Conservation (phyloP, 345 rosid species). For the Mangifera indica region DNA sequence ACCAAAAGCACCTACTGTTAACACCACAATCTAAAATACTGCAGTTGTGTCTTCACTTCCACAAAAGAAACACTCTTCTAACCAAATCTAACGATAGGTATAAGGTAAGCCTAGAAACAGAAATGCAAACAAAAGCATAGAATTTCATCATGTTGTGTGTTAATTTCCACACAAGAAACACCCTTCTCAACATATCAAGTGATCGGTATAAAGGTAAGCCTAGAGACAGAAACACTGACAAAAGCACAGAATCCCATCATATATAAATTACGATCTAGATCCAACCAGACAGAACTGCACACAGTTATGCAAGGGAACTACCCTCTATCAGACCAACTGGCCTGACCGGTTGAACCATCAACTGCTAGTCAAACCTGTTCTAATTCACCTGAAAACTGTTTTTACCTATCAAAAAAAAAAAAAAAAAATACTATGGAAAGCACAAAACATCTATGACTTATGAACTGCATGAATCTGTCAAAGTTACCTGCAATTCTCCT, state of each 20-base stretch:
- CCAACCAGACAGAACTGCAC: neutral
- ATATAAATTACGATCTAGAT: neutral
- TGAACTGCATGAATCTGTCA: neutral
- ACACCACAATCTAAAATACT: neutral
- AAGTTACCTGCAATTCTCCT: constrained; percentile 95
- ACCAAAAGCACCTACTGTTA: neutral
- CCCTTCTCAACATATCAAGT: neutral
- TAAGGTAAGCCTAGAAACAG: neutral
- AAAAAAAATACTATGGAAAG: too few species aligned
- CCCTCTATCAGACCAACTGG: too few species aligned
- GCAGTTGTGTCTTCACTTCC: neutral
- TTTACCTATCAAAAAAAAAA: too few species aligned
- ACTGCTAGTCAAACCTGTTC: too few species aligned
- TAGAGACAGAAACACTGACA: neutral
- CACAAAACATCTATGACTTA: neutral
- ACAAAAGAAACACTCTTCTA: neutral
- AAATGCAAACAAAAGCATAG: neutral
- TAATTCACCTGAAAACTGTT: too few species aligned
- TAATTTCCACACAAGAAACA: neutral
- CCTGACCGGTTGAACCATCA: too few species aligned
- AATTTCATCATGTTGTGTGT: neutral
- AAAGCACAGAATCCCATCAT: neutral
- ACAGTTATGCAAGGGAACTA: too few species aligned
- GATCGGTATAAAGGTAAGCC: neutral
- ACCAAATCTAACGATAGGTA: neutral